Base-by-base conservation (phyloP, 2,329 filamentous ascomycete genomes). In the Zymoseptoria tritici region DNA sequence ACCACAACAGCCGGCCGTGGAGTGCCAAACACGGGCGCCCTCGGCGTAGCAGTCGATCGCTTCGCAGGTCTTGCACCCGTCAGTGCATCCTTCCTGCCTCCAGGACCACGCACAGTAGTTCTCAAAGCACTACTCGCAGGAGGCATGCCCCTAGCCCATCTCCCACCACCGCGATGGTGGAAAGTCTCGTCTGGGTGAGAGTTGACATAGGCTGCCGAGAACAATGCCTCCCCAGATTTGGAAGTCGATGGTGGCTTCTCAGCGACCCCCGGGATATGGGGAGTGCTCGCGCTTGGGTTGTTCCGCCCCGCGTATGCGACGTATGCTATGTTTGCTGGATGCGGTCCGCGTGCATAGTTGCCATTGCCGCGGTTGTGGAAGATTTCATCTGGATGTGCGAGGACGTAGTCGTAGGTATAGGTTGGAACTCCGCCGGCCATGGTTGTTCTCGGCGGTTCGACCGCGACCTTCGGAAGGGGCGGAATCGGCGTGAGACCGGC, bases 351-450 rank as follows among this genome's bases (percentile, higher is more conserved):
- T 57, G 62, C 66, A 52, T 68, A 71, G 8, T 66, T 66, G 16
- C 64, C 67, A 50, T 67, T 68, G 36, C 70, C 70, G 31, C 63
- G 62, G 58, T 72, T 69, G 49, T 68, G 60, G 54, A 70, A 72
- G 36, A 46, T 46, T 46, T 69, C 65, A n/a, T 66, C 58, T 2
- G 69, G 69, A 58, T 70, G 67, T 6, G 61, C 57, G 9, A 66
- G 56, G 3, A 53, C 52, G n/a, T 53, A 53, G 36, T 46, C 36
- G 13, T 46, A 16, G 16, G 36, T 46, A 11, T 46, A 46, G 36
- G 36, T 46, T 7, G 36, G 36, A 16, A 46, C 13, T 46, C 36
- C 36, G 36, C 36, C 36, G 16, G 36, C 16, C 36, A 46, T 46
- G 36, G 36, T 46, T 7, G 36, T 46, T 16, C 36, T 46, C 13